Base-by-base conservation (phyloP, 305 asterid genomes). In the Stenogyne calaminthoides region DNA sequence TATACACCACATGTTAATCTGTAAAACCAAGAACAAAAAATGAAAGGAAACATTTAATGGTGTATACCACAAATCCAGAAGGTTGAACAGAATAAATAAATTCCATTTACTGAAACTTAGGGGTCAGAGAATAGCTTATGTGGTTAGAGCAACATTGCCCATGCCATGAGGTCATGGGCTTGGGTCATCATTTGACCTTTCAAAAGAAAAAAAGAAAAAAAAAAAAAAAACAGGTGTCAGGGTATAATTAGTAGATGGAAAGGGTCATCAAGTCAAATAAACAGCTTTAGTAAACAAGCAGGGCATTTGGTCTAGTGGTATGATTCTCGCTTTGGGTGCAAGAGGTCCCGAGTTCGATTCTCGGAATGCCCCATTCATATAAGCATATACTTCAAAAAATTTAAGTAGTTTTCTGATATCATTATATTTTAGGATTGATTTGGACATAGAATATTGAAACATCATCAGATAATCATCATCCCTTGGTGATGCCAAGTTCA, bases 331-430 rank as follows among this genome's bases (percentile, higher is more conserved):
- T 93, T 91, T 74, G 97, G 98, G 98, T 89, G 93, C 90, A 87
- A 93, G 98, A 85, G 92, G 97, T 91, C 96, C 95, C 88, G 88
- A 86, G 91, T 91, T 93, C 90, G 83, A 91, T 89, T 91, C 97
- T 88, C 89, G 90, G 96, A 86, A 88, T 83, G 93, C 93, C 93
- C 88, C 91, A 9, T 16, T 32, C 1, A 32, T 3, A 0, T 32
- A 32, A 3, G 36, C 36, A 32, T 20, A 34, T 14, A 34, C 67
- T 34, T 12, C 5, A 4, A 12, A 4, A 9, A 36, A 7, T 62
- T 36, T 8, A 55, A 29, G 16, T 61, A 37, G 7, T 3, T 61
- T 15, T 36, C 67, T 34, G 51, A 44, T 18, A n/a, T 61, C 51
- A 8, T 15, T 37, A 37, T 14, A 19, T 19, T 18, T 40, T 40